Evolutionary conservation across 495 filamentous ascomycete species (phyloP), one percentile per base, ranked within the genome.

Genomic region (Penicillium lividum): DNA sequence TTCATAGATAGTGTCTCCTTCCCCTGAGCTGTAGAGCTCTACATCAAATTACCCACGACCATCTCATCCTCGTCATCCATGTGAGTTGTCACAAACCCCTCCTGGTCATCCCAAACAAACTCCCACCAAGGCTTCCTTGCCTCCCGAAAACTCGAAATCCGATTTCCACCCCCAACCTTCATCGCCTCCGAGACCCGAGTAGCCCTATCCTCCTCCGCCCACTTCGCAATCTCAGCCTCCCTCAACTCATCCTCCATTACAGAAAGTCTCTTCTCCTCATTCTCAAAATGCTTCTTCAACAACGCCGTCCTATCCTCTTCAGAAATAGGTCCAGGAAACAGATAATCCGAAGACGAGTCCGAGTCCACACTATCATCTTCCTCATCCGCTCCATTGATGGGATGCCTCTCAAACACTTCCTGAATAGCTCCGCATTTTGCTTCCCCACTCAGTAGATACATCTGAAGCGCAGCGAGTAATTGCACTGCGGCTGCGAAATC

Each of bases 371-470:
- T 13, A 6, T n/a, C 3, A 40, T 40, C 38, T 40, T 16, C 44
- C 6, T 34, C 62, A 43, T 61, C 63, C 18, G 56, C 9, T 5
- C n/a, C 38, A 11, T 31, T 56, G n/a, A 65, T 63, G 40, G 68
- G 66, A 15, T 56, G 64, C 15, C 29, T 15, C 43, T 47, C 38
- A 50, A 74, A 72, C 0, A 59, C 38, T 15, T 62, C 29, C 59
- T 72, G 68, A 10, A 75, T 31, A 4, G 58, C 44, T 2, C 68
- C 72, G 46, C 67, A 69, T 5, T 56, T 46, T 5, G 72, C 67
- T 4, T 58, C 22, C 3, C 70, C 72, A 60, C 70, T 68, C 51
- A 73, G 62, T 36, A 75, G 51, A 53, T 75, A 75, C 43, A 68
- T 22, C 0, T 56, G 43, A 46, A 75, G 46, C 0, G 59, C 70